phyloP scores from a whole-genome alignment of 176 grass and related monocot genomes.

The Oryza meridionalis region DNA sequence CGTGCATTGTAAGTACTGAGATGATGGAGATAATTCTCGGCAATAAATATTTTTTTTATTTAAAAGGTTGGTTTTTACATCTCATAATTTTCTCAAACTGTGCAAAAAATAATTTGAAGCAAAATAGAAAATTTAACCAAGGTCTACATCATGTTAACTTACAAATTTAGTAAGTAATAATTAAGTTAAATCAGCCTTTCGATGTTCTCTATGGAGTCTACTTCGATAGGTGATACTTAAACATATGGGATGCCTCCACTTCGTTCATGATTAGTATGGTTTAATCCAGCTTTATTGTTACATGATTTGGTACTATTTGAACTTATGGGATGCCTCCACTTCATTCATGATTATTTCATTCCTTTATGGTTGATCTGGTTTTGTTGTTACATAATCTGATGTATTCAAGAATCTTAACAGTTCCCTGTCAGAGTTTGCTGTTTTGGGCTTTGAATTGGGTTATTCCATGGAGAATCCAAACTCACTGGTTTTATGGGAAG shows the following conservation, averaged over 20 bases:
- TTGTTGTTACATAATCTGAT: constrained; percentile 33
- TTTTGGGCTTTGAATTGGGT: constrained; percentile 96
- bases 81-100: neutral
- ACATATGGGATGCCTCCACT: neutral
- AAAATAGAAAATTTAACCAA: constrained; percentile 16
- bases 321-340: neutral
- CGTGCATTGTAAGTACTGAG: neutral
- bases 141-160: neutral
- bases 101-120: neutral
- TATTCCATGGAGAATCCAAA: constrained; percentile 99
- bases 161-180: neutral
- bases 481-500: constrained; percentile 93
- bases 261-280: too few species aligned
- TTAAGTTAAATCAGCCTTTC: neutral
- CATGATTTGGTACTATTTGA: too few species aligned
- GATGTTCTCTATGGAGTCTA: neutral
- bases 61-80: constrained; percentile 5
- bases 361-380: neutral
- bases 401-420: constrained; percentile 54
- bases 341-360: neutral
- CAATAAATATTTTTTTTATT: neutral
- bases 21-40: neutral
- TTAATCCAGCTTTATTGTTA: too few species aligned
- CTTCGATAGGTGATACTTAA: neutral
- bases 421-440: constrained; percentile 98